phyloP scores from a whole-genome alignment of 164 flowering plant species.

The Nelumbo lutea region DNA sequence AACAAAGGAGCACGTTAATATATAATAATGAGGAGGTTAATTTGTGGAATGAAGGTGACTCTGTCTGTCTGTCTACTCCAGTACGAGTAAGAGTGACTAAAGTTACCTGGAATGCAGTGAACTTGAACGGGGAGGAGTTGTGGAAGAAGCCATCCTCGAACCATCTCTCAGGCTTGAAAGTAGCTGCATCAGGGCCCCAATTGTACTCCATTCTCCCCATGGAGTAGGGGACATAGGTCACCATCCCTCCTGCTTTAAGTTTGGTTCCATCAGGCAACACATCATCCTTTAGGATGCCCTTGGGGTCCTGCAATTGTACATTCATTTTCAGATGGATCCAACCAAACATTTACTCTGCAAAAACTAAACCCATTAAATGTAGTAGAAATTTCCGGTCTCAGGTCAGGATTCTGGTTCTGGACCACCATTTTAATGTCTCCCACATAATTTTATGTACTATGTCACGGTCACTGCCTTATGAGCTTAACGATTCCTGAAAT shows the following conservation, averaged over 20 bases:
- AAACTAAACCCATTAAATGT: too few relatives aligned
- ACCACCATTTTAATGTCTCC: too few relatives aligned
- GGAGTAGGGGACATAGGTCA: slow-evolving; percentile 88
- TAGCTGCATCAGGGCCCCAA: slow-evolving; percentile 83
- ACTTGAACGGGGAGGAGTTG: slow-evolving; percentile 82
- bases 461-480: too few relatives aligned
- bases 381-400: too few relatives aligned
- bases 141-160: slow-evolving; percentile 75
- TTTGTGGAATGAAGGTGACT: background rate
- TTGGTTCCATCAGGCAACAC: slow-evolving; percentile 85
- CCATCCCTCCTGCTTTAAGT: slow-evolving; percentile 88
- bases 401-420: too few relatives aligned
- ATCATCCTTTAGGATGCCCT: slow-evolving; percentile 78
- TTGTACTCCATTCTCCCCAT: slow-evolving; percentile 97
- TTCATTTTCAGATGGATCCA: too few relatives aligned
- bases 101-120: slow-evolving; percentile 85
- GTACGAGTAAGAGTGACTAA: background rate
- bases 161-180: slow-evolving; percentile 88
- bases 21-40: background rate
- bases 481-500: too few relatives aligned
- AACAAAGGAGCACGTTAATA: background rate
- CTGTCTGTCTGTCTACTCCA: too few relatives aligned
- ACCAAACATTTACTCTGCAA: too few relatives aligned
- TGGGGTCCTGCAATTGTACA: slow-evolving; percentile 55
- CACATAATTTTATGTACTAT: too few relatives aligned